phyloP scores from a whole-genome alignment of 495 filamentous ascomycete genomes.

The Hypoxylon perforatum region DNA sequence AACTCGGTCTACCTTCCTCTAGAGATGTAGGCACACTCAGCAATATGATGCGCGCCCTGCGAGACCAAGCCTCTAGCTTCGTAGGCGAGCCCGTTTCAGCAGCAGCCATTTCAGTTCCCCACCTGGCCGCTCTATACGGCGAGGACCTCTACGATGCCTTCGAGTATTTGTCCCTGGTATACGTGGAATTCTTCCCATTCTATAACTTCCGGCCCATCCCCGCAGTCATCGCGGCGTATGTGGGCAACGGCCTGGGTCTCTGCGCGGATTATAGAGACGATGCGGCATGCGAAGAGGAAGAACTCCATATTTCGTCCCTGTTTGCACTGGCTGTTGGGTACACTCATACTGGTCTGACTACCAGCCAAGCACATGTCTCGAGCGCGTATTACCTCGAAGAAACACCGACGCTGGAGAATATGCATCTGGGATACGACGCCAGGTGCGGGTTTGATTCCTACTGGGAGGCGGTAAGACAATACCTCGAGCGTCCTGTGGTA shows the following conservation, averaged over 20 bases:
- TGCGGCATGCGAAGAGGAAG: constrained; percentile 1
- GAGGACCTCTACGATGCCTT: constrained; percentile 28
- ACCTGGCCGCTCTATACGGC: constrained; percentile 28
- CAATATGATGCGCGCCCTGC: constrained; percentile 25
- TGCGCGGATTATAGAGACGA: constrained; percentile 23
- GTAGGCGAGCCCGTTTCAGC: constrained; percentile 28
- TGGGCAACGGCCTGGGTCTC: constrained; percentile 16
- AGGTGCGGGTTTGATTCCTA: constrained; percentile 17
- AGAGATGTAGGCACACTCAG: constrained; percentile 23
- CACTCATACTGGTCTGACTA: neutral
- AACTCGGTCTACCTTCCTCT: constrained; percentile 17
- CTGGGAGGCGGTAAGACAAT: constrained; percentile 19
- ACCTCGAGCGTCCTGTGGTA: constrained; percentile 16
- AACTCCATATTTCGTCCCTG: neutral
- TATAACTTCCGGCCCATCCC: neutral
- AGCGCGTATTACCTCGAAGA: neutral
- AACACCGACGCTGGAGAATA: constrained; percentile 10
- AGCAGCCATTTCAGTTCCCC: constrained; percentile 25
- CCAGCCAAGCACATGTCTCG: neutral
- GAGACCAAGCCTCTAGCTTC: constrained; percentile 3
- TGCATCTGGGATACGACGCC: constrained; percentile 9
- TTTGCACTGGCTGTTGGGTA: neutral
- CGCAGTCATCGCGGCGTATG: constrained; percentile 15
- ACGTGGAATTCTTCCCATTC: constrained; percentile 17
- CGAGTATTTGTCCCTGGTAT: constrained; percentile 18